These are phyloP conservation scores for Conringia planisiliqua DNA, from an alignment of 345 rosid genomes.

Conservation along the genomic window DNA sequence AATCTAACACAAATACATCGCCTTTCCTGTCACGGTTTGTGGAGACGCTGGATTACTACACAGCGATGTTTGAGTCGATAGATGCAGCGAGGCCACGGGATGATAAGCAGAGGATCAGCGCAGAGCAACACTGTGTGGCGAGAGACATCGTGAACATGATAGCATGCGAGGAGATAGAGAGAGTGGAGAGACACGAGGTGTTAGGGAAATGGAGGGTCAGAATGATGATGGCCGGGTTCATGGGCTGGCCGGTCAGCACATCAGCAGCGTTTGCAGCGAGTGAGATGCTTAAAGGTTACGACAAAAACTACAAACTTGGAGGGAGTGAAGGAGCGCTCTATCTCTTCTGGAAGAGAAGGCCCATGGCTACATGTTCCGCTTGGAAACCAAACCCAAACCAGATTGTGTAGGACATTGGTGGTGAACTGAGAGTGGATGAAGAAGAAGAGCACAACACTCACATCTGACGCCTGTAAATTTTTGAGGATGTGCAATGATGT, in stretches of 20 bases:
- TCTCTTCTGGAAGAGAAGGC: conserved; percentile 65
- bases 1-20: conserved; percentile 76
- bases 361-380: conserved; percentile 67
- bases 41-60: conserved; percentile 66
- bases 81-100: conserved; percentile 55
- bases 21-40: conserved; percentile 60
- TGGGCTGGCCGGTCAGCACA: conserved; percentile 41
- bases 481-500: conserved; percentile 24
- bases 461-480: conserved; percentile 29
- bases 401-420: background rate
- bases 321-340: conserved; percentile 56
- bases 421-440: conserved; percentile 24
- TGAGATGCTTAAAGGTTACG: conserved; percentile 45
- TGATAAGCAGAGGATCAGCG: conserved; percentile 63
- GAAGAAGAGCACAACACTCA: conserved; percentile 11
- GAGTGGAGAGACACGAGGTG: conserved; percentile 81
- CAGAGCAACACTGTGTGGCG: conserved; percentile 87
- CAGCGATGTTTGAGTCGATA: conserved; percentile 82
- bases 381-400: conserved; percentile 55
- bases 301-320: conserved; percentile 46
- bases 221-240: conserved; percentile 68
- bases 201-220: conserved; percentile 71
- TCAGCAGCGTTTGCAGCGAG: conserved; percentile 36
- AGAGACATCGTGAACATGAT: conserved; percentile 86
- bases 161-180: conserved; percentile 73